A percentile compares a stretch with the other conserved stretches of the same genome.
phyloP scores from a whole-genome alignment of 2,329 filamentous ascomycete species.

The Penicillium sp. region DNA sequence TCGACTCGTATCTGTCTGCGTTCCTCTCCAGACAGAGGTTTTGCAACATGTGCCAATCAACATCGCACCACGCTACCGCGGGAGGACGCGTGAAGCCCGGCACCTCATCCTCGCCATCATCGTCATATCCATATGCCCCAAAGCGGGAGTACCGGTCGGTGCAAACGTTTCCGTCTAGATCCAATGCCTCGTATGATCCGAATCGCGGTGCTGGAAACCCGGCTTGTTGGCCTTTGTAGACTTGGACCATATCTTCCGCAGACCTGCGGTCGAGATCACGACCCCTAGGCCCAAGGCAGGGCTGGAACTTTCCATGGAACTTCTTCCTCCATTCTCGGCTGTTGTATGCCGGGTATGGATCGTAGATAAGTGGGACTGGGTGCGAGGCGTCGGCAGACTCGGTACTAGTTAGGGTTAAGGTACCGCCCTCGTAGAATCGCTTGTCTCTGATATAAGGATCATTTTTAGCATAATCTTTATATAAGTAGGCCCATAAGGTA shows the following conservation, averaged over 20 bases:
- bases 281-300: constrained; percentile 18
- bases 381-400: constrained; percentile 4
- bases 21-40: constrained; percentile 58
- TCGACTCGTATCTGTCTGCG: constrained; percentile 50
- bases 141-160: constrained; percentile 62
- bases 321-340: constrained; percentile 48
- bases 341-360: constrained; percentile 66
- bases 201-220: constrained; percentile 54
- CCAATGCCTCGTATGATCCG: constrained; percentile 54
- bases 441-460: constrained; percentile 2
- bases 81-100: constrained; percentile 21
- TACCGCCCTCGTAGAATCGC: constrained; percentile 17
- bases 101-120: constrained; percentile 20
- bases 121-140: constrained; percentile 44
- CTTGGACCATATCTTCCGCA: constrained; percentile 20
- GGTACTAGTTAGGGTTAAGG: constrained; percentile 15
- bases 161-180: constrained; percentile 55
- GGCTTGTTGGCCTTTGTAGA: constrained; percentile 23
- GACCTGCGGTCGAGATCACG: constrained; percentile 16
- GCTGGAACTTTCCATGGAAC: constrained; percentile 14
- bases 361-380: constrained; percentile 42
- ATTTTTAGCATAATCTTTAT: neutral
- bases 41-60: constrained; percentile 65
- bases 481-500: no score
- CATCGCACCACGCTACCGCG: constrained; percentile 47